Conservation (phyloP, 2,329 filamentous ascomycete genomes). For the Tolypocladium guangdongense region DNA sequence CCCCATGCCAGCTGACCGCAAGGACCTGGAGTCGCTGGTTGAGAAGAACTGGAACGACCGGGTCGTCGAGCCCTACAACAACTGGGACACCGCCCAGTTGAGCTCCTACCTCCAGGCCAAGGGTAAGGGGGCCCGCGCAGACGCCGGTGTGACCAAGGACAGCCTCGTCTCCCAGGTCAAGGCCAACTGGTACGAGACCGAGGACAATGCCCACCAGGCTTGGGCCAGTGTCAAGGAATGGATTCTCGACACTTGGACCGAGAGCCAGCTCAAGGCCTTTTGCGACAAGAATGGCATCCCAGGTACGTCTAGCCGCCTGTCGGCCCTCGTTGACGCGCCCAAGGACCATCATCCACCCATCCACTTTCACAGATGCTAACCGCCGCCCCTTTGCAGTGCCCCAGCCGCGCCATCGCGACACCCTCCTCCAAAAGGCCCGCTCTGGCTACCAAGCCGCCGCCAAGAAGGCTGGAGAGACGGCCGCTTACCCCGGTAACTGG, state of each 20-base stretch:
- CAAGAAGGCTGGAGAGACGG: constrained; percentile 62
- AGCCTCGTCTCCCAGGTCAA: constrained; percentile 59
- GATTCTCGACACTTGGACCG: constrained; percentile 92
- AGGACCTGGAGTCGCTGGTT: constrained; percentile 86
- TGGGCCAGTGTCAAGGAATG: constrained; percentile 71
- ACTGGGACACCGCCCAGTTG: constrained; percentile 63
- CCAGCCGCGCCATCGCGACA: constrained; percentile 77
- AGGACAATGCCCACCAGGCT: constrained; percentile 62
- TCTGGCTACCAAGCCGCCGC: constrained; percentile 72
- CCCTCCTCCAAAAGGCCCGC: constrained; percentile 65
- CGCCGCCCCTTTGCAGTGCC: constrained; percentile 40
- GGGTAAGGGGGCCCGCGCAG: constrained; percentile 57
- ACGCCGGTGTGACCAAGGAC: constrained; percentile 58
- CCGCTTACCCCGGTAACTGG: constrained; percentile 90
- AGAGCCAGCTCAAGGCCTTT: constrained; percentile 88
- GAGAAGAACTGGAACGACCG: constrained; percentile 80
- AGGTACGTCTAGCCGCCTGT: constrained; percentile 24
- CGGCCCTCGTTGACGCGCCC: neutral
- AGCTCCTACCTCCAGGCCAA: constrained; percentile 57
- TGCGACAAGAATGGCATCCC: constrained; percentile 81
- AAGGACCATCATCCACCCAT: neutral
- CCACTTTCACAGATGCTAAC: neutral
- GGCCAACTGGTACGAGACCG: constrained; percentile 65
- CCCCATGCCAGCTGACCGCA: constrained; percentile 81
- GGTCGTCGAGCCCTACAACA: constrained; percentile 63